Conservation (phyloP, 2,329 filamentous ascomycete species). For the Phyllosticta ampelicida region DNA sequence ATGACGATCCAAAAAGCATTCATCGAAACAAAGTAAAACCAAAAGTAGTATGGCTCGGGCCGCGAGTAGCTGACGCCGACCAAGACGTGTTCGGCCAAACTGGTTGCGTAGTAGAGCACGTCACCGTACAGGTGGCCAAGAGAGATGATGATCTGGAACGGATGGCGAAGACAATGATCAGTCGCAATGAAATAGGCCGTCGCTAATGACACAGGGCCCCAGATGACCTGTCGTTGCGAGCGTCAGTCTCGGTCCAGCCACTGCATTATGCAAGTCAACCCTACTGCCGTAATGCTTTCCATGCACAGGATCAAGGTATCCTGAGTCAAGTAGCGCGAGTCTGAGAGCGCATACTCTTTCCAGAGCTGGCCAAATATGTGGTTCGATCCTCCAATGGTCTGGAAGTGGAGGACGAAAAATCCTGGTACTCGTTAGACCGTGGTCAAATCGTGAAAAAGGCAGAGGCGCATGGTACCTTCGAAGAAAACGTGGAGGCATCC, state of each 20-base stretch:
- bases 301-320: slow-evolving; percentile 81
- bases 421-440: slow-evolving; percentile 1
- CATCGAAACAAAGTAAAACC: slow-evolving; percentile 56
- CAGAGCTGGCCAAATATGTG: slow-evolving; percentile 74
- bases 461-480: slow-evolving; percentile 46
- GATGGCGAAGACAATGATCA: slow-evolving; percentile 46
- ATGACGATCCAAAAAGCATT: slow-evolving; percentile 57
- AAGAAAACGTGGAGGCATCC: slow-evolving; percentile 69
- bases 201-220: slow-evolving; percentile 51
- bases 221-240: slow-evolving; percentile 37
- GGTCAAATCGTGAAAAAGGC: too few species aligned
- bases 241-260: neutral
- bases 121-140: slow-evolving; percentile 56
- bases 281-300: slow-evolving; percentile 63
- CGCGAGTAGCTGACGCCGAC: slow-evolving; percentile 46
- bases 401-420: slow-evolving; percentile 57
- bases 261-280: neutral
- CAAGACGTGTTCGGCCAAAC: slow-evolving; percentile 48
- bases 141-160: slow-evolving; percentile 50
- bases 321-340: slow-evolving; percentile 74
- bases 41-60: slow-evolving; percentile 54
- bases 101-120: slow-evolving; percentile 53
- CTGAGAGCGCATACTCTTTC: slow-evolving; percentile 85
- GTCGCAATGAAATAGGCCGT: slow-evolving; percentile 45
- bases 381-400: slow-evolving; percentile 53